These are phyloP conservation scores for Noccaea bulbosa DNA, from an alignment of 345 rosid species.

Conservation along the genomic window DNA sequence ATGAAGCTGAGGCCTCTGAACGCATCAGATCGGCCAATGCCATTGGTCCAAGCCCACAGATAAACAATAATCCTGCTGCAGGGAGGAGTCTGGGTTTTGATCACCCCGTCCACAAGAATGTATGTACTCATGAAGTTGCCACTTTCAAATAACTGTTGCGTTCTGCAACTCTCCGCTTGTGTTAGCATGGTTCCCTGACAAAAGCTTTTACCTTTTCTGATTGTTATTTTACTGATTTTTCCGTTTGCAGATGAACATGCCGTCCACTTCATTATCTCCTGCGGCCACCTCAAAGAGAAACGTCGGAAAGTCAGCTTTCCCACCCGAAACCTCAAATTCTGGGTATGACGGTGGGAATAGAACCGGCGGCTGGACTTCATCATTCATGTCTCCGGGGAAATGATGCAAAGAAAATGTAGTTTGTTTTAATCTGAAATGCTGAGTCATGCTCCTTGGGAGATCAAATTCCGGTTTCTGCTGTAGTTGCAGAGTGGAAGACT, in stretches of 20 bases:
- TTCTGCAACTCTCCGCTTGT: background rate
- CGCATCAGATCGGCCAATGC: slow-evolving; percentile 50
- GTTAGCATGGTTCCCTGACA: slow-evolving; percentile 15
- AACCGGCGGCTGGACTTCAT: slow-evolving; percentile 77
- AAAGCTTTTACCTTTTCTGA: background rate
- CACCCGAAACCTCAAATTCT: slow-evolving; percentile 61
- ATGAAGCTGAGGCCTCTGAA: slow-evolving; percentile 56
- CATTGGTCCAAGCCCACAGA: slow-evolving; percentile 54
- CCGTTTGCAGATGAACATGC: slow-evolving; percentile 52
- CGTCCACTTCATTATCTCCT: slow-evolving; percentile 60
- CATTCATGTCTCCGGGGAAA: slow-evolving; percentile 76
- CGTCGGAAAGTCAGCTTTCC: slow-evolving; percentile 51
- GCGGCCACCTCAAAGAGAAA: slow-evolving; percentile 72
- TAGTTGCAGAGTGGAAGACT: slow-evolving; percentile 40
- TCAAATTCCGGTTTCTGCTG: slow-evolving; percentile 36
- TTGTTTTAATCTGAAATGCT: slow-evolving; percentile 4
- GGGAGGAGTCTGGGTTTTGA: slow-evolving; percentile 63
- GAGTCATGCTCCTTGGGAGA: slow-evolving; percentile 39
- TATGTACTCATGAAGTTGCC: slow-evolving; percentile 46
- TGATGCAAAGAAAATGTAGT: slow-evolving; percentile 31
- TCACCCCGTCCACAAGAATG: slow-evolving; percentile 63
- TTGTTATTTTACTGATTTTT: slow-evolving; percentile 1
- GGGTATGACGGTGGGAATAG: slow-evolving; percentile 57
- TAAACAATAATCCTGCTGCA: slow-evolving; percentile 60
- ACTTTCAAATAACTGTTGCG: background rate